Conservation (phyloP, 306 rosid species). For the Cucumis hystrix region DNA sequence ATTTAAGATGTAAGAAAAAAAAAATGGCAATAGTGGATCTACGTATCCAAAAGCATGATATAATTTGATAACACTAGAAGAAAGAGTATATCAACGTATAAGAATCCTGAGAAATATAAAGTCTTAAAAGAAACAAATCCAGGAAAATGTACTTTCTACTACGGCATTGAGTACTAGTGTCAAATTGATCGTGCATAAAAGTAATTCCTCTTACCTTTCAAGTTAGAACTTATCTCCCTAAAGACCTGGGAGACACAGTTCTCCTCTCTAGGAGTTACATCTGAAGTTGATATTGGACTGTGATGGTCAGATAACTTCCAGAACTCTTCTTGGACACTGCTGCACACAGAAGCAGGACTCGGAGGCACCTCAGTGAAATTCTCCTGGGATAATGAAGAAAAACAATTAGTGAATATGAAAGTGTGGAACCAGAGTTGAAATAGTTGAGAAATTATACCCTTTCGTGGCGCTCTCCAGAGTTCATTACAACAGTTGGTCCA, state of each 20-base stretch:
- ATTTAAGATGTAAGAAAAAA: background rate
- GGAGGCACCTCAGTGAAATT: conserved; percentile 99
- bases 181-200: background rate
- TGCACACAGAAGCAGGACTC: conserved; percentile 92
- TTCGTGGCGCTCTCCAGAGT: conserved; percentile 58
- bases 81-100: background rate
- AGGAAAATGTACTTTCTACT: background rate
- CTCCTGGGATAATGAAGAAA: conserved; percentile 40
- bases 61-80: background rate
- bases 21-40: background rate
- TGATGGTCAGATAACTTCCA: conserved; percentile 58
- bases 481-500: conserved; percentile 78
- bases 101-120: background rate
- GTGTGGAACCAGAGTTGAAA: conserved; percentile 11
- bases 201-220: conserved; percentile 44
- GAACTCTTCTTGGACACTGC: conserved; percentile 78
- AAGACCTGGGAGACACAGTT: conserved; percentile 47
- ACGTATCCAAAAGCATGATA: background rate
- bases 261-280: conserved; percentile 56
- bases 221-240: conserved; percentile 72
- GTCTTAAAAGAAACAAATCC: background rate
- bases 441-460: conserved; percentile 19
- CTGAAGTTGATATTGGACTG: conserved; percentile 75
- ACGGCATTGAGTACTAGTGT: background rate
- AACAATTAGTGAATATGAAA: conserved; percentile 13